Evolutionary conservation across 192 early-diverging fungal genomes (phyloP), one percentile per base, ranked within the genome.

Genomic region (Podila epigama): DNA sequence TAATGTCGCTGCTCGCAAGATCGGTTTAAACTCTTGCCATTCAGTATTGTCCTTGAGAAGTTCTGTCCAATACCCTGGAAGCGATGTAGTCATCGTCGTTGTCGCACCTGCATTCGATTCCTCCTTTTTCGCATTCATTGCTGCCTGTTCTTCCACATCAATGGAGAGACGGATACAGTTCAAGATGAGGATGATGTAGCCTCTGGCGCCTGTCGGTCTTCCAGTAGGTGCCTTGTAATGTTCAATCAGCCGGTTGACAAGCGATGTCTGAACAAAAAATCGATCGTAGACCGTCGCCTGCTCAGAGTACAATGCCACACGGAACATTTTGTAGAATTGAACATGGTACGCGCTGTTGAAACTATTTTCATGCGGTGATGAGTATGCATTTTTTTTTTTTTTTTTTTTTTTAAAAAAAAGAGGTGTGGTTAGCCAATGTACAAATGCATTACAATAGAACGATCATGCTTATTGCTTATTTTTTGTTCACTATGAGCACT

Each of bases 271-370:
- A 0, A 77, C 66, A 58, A 68, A 68, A 18, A 77, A 68, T 7
- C 50, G 60, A 18, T 77, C 50, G 32, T 68, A 77, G 0, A 68
- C 61, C 8, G 20, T 22, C 2, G 36, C 35, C 25, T 64, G 73
- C 22, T 77, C 65, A 3, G 73, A 68, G 34, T 77, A 77, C 13
- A 77, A 54, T 0, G 61, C 66, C 20, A 77, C 66, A 0, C 73
- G 52, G 59, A 77, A 68, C 37, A 77, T 40, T 37, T 77, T 77
- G 66, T 77, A 77, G 40, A 77, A 77, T 8, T 68, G 73, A 3
- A 77, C 73, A 68, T 77, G 73, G 34, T 61, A 77, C 16, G 73
- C 73, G 40, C 63, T 77, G 66, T 77, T 77, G 56, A 77, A 77
- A 3, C 73, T 77, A 64, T 11, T n/a, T n/a, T n/a, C n/a, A n/a